Percentiles rank a stretch among this genome's conserved stretches.
phyloP scores from a whole-genome alignment of 2,329 filamentous ascomycete genomes.

The Gnomoniopsis sp. region DNA sequence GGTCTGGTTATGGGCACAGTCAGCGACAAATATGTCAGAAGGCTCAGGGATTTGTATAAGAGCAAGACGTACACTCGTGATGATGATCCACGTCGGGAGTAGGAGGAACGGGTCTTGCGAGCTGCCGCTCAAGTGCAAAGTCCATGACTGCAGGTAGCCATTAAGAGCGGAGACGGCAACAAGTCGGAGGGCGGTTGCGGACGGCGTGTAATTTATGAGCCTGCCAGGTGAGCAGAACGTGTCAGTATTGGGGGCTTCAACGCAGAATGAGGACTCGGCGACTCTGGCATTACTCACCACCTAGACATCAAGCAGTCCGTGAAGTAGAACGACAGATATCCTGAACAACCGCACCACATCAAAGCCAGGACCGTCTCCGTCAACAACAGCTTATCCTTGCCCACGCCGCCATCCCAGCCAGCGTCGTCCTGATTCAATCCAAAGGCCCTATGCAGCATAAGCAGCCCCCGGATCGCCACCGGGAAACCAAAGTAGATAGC shows the following conservation, averaged over 20 bases:
- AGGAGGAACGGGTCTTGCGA: constrained; percentile 68
- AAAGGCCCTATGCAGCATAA: constrained; percentile 51
- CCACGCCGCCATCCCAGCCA: constrained; percentile 32
- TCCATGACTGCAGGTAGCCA: constrained; percentile 70
- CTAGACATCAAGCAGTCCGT: constrained; percentile 82
- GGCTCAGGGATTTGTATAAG: neutral
- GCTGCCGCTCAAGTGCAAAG: constrained; percentile 67
- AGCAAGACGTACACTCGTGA: constrained; percentile 60
- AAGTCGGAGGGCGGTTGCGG: constrained; percentile 76
- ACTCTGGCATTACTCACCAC: constrained; percentile 51
- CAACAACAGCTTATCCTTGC: constrained; percentile 50
- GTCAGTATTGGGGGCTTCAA: constrained; percentile 7
- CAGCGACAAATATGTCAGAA: neutral
- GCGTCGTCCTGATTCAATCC: constrained; percentile 31
- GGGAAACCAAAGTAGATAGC: constrained; percentile 70
- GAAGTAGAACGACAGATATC: constrained; percentile 78
- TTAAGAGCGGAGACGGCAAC: constrained; percentile 72
- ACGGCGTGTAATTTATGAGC: constrained; percentile 81
- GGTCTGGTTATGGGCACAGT: constrained; percentile 42
- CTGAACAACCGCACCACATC: constrained; percentile 66
- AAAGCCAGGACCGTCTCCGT: constrained; percentile 70
- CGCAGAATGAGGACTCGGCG: neutral
- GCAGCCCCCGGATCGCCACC: constrained; percentile 64
- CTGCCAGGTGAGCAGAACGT: constrained; percentile 34
- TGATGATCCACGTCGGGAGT: constrained; percentile 74